Evolutionary conservation across 2,329 filamentous ascomycete genomes (phyloP).

Genomic region (Ophiosphaerella herpotricha): DNA sequence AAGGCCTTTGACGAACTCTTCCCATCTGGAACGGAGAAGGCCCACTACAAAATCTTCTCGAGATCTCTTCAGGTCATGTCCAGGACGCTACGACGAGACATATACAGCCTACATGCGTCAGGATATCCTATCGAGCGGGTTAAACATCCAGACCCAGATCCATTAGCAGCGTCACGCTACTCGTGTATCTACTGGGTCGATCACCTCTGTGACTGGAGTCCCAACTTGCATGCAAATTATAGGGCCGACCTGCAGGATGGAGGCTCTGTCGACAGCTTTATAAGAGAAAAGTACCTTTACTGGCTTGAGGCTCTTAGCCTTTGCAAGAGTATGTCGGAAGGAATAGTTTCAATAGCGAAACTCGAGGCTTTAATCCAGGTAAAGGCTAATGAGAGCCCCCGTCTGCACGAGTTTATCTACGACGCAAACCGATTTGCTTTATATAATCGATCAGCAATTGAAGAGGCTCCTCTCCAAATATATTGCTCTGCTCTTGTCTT

Average conservation of each 20-base stretch:
- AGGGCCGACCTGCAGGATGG: background rate
- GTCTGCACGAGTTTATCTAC: too few species aligned
- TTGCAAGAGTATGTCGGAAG: constrained; percentile 7
- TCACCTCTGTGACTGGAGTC: constrained; percentile 31
- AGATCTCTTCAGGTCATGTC: constrained; percentile 18
- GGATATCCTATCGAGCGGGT: constrained; percentile 21
- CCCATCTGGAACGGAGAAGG: background rate
- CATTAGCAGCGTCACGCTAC: constrained; percentile 26
- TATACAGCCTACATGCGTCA: constrained; percentile 21
- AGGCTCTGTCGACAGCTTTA: constrained; percentile 6
- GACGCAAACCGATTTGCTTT: too few species aligned
- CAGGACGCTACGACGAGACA: constrained; percentile 19
- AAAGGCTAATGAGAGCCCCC: background rate
- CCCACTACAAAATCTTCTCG: background rate
- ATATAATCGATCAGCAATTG: too few species aligned
- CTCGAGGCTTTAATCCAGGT: constrained; percentile 2
- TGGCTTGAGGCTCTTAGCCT: constrained; percentile 4
- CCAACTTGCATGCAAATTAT: constrained; percentile 1
- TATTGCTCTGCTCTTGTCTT: too few species aligned
- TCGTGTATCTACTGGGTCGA: constrained; percentile 43
- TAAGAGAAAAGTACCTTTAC: constrained; percentile 3
- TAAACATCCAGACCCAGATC: constrained; percentile 25
- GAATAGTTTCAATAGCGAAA: constrained; percentile 8
- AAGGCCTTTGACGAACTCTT: background rate
- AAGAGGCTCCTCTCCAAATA: too few species aligned